These are phyloP conservation scores for Globomyces sp. DNA, from an alignment of 371 early-diverging fungal species.

Conservation along the genomic window DNA sequence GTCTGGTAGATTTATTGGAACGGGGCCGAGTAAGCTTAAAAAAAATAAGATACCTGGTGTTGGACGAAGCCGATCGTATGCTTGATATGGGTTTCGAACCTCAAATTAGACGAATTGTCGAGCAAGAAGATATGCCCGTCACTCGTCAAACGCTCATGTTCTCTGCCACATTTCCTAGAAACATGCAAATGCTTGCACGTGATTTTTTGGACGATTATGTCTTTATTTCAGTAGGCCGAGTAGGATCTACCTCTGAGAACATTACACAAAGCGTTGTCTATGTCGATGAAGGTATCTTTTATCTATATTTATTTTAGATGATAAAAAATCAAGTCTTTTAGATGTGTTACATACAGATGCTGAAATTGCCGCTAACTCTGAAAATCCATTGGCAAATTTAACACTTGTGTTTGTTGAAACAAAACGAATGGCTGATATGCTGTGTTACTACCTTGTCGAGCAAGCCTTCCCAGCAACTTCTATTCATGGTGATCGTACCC, in stretches of 20 bases:
- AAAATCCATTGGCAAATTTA: slow-evolving; percentile 34
- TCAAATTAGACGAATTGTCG: slow-evolving; percentile 96
- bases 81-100: slow-evolving; percentile 99
- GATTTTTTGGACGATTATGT: slow-evolving; percentile 94
- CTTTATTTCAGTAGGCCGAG: slow-evolving; percentile 92
- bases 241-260: slow-evolving; percentile 95
- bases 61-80: slow-evolving; percentile 99
- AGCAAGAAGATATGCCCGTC: slow-evolving; percentile 88
- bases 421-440: slow-evolving; percentile 75
- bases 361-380: slow-evolving; percentile 21
- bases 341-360: slow-evolving; percentile 77
- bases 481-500: slow-evolving; percentile 97
- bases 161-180: slow-evolving; percentile 96
- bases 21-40: slow-evolving; percentile 81
- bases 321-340: slow-evolving; percentile 82
- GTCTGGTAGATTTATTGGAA: slow-evolving; percentile 96
- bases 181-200: slow-evolving; percentile 91
- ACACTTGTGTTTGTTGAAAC: slow-evolving; percentile 66
- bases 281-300: slow-evolving; percentile 61
- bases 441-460: slow-evolving; percentile 68
- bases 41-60: slow-evolving; percentile 82
- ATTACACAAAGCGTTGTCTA: slow-evolving; percentile 90
- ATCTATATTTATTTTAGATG: slow-evolving; percentile 37
- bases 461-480: slow-evolving; percentile 87
- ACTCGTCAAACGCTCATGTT: slow-evolving; percentile 95